Base-by-base conservation (phyloP, 345 rosid species). In the Ceriops zippeliana region DNA sequence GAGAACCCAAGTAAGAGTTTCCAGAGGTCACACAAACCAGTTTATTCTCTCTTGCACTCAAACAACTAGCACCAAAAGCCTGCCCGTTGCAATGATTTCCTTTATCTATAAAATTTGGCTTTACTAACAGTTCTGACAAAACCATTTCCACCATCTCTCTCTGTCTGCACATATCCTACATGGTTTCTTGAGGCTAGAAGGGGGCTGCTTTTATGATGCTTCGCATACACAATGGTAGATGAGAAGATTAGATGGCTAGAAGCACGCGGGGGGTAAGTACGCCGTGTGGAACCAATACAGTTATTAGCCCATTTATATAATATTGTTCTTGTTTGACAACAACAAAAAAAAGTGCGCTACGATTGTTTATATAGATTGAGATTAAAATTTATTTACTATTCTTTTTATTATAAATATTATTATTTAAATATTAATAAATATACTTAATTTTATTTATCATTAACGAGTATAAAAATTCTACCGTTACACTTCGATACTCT, bases 11-110 rank as follows among this genome's bases (percentile, higher is more conserved):
- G 66, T n/a, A 71, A 28, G 83, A 82, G 42, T 76, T 82, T 5
- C 83, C 85, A 64, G 70, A 52, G 7, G 81, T 82, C 19, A 82
- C 83, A 71, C 85, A 82, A 47, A 82, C 73, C 67, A 82, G 67
- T 51, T 76, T 73, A 4, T 62, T 70, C 52, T 76, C 78, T 70
- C 74, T 51, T 30, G 69, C 71, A 37, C 21, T 76, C 63, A 74
- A 76, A 56, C 49, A 13, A 57, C 64, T 20, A 52, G 68, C 24
- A 31, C 66, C 51, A 30, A 67, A 34, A 63, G 38, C 65, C 52
- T 64, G 58, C 13, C 71, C 62, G 16, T 6, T 6, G 70, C 71
- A 70, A 31, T 54, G 38, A 27, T 27, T 70, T 53, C 28, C 57
- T 65, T 70, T 63, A 28, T 59, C 68, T 53, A 24, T 51, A 51